Conservation (phyloP, 225 moss, liverwort and hornwort species). For the Rhytidiadelphus loreus region DNA sequence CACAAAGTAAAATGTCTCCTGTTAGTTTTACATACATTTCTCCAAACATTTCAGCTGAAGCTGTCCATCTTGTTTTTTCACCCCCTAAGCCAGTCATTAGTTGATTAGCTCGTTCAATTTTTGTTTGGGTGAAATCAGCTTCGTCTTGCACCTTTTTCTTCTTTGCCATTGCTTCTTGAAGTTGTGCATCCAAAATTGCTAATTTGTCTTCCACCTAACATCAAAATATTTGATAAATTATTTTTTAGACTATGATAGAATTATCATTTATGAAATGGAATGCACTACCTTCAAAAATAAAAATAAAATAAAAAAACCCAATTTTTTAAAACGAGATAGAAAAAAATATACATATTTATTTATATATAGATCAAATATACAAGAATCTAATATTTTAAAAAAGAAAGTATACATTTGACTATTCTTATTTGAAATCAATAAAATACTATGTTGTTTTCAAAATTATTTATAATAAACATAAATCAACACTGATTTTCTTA, state of each 20-base stretch:
- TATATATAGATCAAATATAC: background rate
- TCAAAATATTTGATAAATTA: too few relatives aligned
- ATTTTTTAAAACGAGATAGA: too few relatives aligned
- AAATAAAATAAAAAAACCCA: background rate
- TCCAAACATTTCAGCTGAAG: constrained; percentile 65
- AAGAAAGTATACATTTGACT: background rate
- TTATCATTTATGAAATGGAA: background rate
- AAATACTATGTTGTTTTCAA: background rate
- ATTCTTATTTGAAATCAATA: background rate
- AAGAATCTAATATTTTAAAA: background rate
- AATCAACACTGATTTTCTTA: background rate
- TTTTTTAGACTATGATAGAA: background rate
- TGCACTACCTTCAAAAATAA: too few relatives aligned
- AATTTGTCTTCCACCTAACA: constrained; percentile 62
- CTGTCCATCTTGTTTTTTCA: constrained; percentile 73
- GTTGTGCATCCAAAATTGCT: constrained; percentile 34
- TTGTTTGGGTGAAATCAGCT: constrained; percentile 51
- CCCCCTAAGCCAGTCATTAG: constrained; percentile 72
- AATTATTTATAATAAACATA: background rate
- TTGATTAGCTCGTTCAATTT: constrained; percentile 80
- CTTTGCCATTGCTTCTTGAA: constrained; percentile 52
- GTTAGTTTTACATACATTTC: constrained; percentile 57
- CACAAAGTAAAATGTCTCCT: constrained; percentile 64
- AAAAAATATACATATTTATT: background rate
- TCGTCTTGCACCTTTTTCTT: constrained; percentile 84